Evolutionary conservation across 129 eudicot species (phyloP).

Genomic region (Ambrosia trifida): DNA sequence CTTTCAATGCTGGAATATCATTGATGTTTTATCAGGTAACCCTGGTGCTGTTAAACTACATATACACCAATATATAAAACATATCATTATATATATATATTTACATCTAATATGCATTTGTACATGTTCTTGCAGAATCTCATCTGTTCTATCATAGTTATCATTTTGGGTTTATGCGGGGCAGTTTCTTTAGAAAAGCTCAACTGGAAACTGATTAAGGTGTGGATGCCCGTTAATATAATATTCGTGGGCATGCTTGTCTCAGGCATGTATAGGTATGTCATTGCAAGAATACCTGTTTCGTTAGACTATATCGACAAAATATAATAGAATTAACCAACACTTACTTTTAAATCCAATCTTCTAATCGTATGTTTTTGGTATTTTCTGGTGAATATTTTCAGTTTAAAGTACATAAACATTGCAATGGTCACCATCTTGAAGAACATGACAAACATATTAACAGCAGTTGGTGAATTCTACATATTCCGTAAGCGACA

Average conservation of each 20-base stretch:
- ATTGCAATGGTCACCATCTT: constrained; percentile 87
- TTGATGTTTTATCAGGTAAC: constrained; percentile 86
- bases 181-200: constrained; percentile 62
- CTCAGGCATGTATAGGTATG: constrained; percentile 84
- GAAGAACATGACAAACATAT: constrained; percentile 80
- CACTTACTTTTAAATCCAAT: not conserved
- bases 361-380: constrained; percentile 11
- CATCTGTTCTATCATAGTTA: constrained; percentile 61
- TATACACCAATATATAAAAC: not conserved
- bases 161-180: constrained; percentile 57
- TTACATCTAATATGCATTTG: not conserved
- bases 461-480: constrained; percentile 79
- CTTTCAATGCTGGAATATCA: constrained; percentile 76
- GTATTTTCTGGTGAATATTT: constrained; percentile 33
- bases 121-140: constrained; percentile 55
- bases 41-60: not conserved
- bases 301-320: not conserved
- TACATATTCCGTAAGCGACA: constrained; percentile 73
- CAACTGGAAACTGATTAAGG: constrained; percentile 67
- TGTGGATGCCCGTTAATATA: constrained; percentile 75
- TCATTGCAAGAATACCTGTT: constrained; percentile 7
- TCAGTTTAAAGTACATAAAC: constrained; percentile 80
- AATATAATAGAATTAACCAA: not conserved
- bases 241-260: constrained; percentile 86
- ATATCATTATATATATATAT: too few relatives aligned